Base-by-base conservation (phyloP, 345 rosid genomes). In the Populus deltoides region DNA sequence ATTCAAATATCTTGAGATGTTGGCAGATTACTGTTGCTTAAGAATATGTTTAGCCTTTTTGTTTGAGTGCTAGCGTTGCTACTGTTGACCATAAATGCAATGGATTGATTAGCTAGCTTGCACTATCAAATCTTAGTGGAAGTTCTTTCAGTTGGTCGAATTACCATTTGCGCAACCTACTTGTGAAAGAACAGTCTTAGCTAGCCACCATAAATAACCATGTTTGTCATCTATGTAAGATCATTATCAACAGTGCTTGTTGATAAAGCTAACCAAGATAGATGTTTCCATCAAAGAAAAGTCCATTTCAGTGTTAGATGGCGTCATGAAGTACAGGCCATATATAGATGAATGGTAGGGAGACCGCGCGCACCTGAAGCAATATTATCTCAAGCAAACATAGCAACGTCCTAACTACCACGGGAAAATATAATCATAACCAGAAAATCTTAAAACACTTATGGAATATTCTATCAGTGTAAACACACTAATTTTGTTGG, bases 351-450 rank as follows among this genome's bases (percentile, higher is more conserved):
- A 79, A 72, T 8, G 35, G 75, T 63, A 66, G 45, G 82, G 77
- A 39, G 77, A 75, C 82, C 84, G 75, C 33, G 33, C 84, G 75
- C 77, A 81, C 39, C 41, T n/a, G 81, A 81, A 33, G 82, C 83
- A 62, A 86, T 71, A 81, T 81, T 39, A 7, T 41, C 66, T 39
- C 80, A 86, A 85, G 88, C 87, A 85, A 86, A 75, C 75, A 57
- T 9, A 3, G 62, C 4, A 57, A 65, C 36, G 16, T 74, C 0
- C 51, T 17, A 17, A 74, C 68, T 25, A 49, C 53, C 75, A 20
- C 11, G 27, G 62, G 27, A 57, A n/a, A 7, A 57, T 8, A n/a
- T 55, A 55, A 57, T 22, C 10, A 22, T 4, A 57, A 24, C 16
- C 15, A n/a, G 1, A 59, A 1, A n/a, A n/a, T 41, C 15, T 41